Evolutionary conservation across 352 stramenopile species (phyloP), one percentile per base, ranked within the genome.

Genomic region (Pythium folliculosum): DNA sequence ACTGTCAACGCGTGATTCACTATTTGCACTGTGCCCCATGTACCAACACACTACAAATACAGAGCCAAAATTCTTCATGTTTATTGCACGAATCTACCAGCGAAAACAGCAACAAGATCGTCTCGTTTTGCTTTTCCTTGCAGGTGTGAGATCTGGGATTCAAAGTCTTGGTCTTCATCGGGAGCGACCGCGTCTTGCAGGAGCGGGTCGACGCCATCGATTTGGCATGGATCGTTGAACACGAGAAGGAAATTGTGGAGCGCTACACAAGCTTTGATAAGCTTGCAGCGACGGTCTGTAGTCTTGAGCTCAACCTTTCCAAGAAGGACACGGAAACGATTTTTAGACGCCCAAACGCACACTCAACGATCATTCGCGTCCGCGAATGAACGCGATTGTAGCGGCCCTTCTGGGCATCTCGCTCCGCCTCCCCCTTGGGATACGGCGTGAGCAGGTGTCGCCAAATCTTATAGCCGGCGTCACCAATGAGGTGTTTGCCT

Each of bases 221-320:
- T 19, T 22, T 23, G 23, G 32, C 17, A 17, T 7, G 54, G 19
- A 16, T 61, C 54, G 13, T 50, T 22, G 23, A 61, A 35, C 8
- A 49, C 1, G n/a, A 61, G 2, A 3, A 67, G 21, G 12, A 71
- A 38, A 47, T 76, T 69, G 25, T 72, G 64, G 4, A 69, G 35
- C 6, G 67, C 60, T 1, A 63, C 30, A 47, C 64, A 67, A n/a
- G 45, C 44, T 1, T 49, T 25, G 19, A 72, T 72, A 0, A 76
- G 9, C 22, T 76, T 67, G 21, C 38, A 23, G 10, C 63, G 43
- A 14, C 43, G 27, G 3, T 60, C 23, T 19, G 22, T 25, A 67
- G 52, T 70, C 50, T 66, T 63, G 27, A 56, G 54, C 22, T 61
- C 30, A 13, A 59, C 13, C 22, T 61, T 61, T 49, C 38, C 22